Evolutionary conservation across 495 filamentous ascomycete species (phyloP).

Genomic region (Daldinia vernicosa): DNA sequence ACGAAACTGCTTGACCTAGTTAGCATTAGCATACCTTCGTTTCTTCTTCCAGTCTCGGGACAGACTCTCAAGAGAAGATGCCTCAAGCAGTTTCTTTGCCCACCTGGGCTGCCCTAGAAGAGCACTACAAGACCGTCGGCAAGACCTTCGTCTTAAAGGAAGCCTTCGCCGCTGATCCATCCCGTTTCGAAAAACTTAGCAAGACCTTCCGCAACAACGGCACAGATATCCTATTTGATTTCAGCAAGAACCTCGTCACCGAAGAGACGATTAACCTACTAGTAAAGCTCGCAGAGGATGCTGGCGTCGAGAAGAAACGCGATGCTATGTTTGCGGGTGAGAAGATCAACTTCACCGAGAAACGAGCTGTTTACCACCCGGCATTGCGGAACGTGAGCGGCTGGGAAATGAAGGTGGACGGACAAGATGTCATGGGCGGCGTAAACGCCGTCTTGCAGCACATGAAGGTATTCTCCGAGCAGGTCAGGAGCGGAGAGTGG

Average conservation of each 20-base stretch:
- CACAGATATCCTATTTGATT: slow-evolving; percentile 91
- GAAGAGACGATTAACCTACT: slow-evolving; percentile 89
- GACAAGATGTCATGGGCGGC: slow-evolving; percentile 87
- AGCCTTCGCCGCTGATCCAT: slow-evolving; percentile 85
- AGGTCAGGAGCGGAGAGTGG: slow-evolving; percentile 94
- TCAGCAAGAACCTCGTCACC: slow-evolving; percentile 97
- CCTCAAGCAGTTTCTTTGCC: slow-evolving; percentile 80
- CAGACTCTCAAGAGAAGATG: slow-evolving; percentile 47
- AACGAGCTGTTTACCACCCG: slow-evolving; percentile 94
- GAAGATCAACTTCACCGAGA: slow-evolving; percentile 99
- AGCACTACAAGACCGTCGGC: slow-evolving; percentile 83
- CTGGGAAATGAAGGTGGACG: slow-evolving; percentile 90
- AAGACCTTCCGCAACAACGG: slow-evolving; percentile 79
- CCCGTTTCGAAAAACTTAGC: slow-evolving; percentile 90
- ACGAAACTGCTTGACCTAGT: slow-evolving; percentile 9
- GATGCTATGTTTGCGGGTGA: slow-evolving; percentile 97
- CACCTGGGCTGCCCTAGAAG: slow-evolving; percentile 87
- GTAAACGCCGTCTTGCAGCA: slow-evolving; percentile 92
- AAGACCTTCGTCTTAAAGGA: slow-evolving; percentile 92
- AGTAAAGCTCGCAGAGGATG: slow-evolving; percentile 89
- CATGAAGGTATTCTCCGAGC: slow-evolving; percentile 96
- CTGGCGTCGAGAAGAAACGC: slow-evolving; percentile 87
- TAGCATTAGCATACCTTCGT: slow-evolving; percentile 5
- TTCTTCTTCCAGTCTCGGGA: background rate
- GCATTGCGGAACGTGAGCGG: slow-evolving; percentile 89